phyloP scores from a whole-genome alignment of 257 asterid genomes.

The Vinca minor region DNA sequence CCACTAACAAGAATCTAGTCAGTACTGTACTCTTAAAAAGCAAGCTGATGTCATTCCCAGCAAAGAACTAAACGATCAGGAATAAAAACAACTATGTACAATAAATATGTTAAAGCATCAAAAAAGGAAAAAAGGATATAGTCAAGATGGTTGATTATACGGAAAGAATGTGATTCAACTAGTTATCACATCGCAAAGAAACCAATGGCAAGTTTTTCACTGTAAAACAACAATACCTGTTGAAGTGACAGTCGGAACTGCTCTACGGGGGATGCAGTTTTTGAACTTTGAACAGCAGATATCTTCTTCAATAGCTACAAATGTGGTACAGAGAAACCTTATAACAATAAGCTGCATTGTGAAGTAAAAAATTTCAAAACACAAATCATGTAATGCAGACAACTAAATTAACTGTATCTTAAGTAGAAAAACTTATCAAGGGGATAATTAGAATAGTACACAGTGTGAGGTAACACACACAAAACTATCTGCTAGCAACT shows the following conservation, averaged over 20 bases:
- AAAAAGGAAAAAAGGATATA: background rate
- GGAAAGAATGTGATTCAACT: background rate
- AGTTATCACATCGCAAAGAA: background rate
- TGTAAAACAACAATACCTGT: constrained; percentile 38
- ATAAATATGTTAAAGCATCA: background rate
- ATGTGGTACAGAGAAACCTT: constrained; percentile 56
- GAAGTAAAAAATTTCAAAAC: constrained; percentile 41
- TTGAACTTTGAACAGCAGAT: constrained; percentile 48
- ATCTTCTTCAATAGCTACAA: constrained; percentile 78
- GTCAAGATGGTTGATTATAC: no score
- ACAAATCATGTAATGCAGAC: constrained; percentile 17
- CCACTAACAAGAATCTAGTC: background rate
- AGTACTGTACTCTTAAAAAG: background rate
- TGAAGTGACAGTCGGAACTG: constrained; percentile 60
- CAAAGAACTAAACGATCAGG: background rate
- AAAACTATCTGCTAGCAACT: background rate
- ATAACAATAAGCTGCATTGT: constrained; percentile 51
- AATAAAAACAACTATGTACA: background rate
- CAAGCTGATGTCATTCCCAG: background rate
- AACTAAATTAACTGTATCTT: background rate
- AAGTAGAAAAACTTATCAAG: background rate
- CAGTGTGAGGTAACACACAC: background rate
- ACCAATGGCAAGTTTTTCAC: background rate
- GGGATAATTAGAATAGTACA: background rate
- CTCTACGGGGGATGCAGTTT: constrained; percentile 53